A percentile compares a stretch with the other conserved stretches of the same genome.
These are phyloP conservation scores for Starmerella lactis-condensi DNA, from an alignment of 805 yeast species.

Conservation along the genomic window DNA sequence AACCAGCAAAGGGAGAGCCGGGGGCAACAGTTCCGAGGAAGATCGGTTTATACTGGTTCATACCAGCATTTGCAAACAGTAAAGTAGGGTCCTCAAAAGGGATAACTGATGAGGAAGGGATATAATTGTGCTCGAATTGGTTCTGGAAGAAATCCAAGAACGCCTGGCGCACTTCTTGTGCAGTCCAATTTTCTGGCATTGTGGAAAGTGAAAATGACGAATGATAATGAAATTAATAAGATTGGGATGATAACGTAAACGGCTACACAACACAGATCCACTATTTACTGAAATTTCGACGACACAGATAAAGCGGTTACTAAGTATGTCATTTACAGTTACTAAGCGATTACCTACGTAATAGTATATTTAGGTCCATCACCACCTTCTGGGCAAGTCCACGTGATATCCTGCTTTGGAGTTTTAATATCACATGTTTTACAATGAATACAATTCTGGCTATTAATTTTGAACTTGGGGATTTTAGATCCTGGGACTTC, in stretches of 20 bases:
- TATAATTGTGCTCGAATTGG: slow-evolving; percentile 50
- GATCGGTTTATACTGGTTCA: slow-evolving; percentile 97
- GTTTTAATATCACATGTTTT: slow-evolving; percentile 96
- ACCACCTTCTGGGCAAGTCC: slow-evolving; percentile 99
- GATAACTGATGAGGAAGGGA: slow-evolving; percentile 83
- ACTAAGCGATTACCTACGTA: too few relatives aligned
- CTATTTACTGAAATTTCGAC: too few relatives aligned
- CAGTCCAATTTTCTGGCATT: slow-evolving; percentile 20
- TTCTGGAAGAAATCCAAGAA: slow-evolving; percentile 64
- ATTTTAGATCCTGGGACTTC: slow-evolving; percentile 27
- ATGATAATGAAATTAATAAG: too few relatives aligned
- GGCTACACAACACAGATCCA: too few relatives aligned
- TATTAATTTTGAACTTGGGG: slow-evolving; percentile 76
- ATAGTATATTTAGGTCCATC: slow-evolving; percentile 93
- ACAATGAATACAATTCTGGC: slow-evolving; percentile 96
- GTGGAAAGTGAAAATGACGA: too few relatives aligned
- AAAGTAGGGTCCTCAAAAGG: slow-evolving; percentile 97
- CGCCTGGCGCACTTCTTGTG: slow-evolving; percentile 50
- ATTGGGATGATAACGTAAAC: too few relatives aligned
- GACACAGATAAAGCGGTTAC: too few relatives aligned
- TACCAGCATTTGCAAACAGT: slow-evolving; percentile 94
- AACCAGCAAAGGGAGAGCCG: slow-evolving; percentile 59
- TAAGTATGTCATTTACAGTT: too few relatives aligned
- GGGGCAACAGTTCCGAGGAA: slow-evolving; percentile 97
- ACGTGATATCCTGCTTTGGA: slow-evolving; percentile 81